A percentile compares a stretch with the other conserved stretches of the same genome.
Evolutionary conservation across 2,329 filamentous ascomycete genomes (phyloP).

Genomic region (Aquanectria penicillioides): DNA sequence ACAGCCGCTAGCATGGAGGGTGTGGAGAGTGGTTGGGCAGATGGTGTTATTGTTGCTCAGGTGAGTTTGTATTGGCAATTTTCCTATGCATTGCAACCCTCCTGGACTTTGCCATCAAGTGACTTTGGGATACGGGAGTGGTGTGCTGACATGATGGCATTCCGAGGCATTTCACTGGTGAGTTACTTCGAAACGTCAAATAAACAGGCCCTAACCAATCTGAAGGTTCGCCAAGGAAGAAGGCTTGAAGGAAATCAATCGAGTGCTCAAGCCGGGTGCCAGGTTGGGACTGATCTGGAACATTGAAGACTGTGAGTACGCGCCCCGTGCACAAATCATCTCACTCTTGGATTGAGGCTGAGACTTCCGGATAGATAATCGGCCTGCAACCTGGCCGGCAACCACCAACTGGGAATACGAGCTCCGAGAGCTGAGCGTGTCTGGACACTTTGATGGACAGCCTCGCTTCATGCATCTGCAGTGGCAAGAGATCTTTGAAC

Average conservation of each 20-base stretch:
- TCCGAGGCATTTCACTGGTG: slow-evolving; percentile 66
- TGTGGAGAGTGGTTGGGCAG: slow-evolving; percentile 64
- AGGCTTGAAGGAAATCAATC: slow-evolving; percentile 72
- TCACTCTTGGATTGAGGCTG: neutral
- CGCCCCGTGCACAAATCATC: neutral
- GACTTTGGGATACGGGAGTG: neutral
- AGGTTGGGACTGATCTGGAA: slow-evolving; percentile 79
- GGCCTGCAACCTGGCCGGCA: slow-evolving; percentile 64
- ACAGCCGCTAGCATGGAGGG: slow-evolving; percentile 67
- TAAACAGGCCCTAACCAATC: neutral
- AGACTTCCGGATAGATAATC: slow-evolving; percentile 64
- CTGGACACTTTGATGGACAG: slow-evolving; percentile 63
- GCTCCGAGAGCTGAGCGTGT: slow-evolving; percentile 67
- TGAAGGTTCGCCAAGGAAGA: slow-evolving; percentile 73
- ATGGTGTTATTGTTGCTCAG: slow-evolving; percentile 75
- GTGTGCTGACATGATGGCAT: slow-evolving; percentile 12
- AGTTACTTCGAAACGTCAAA: slow-evolving; percentile 28
- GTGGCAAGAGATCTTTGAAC: slow-evolving; percentile 73
- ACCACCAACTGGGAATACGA: slow-evolving; percentile 69
- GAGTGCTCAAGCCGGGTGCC: slow-evolving; percentile 69
- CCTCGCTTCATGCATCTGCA: slow-evolving; percentile 71
- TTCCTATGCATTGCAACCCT: neutral
- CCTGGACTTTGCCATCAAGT: no score
- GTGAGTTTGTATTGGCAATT: slow-evolving; percentile 53
- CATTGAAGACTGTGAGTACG: slow-evolving; percentile 70